Evolutionary conservation across 2,329 filamentous ascomycete genomes (phyloP).

Genomic region (Penicillium sp.): DNA sequence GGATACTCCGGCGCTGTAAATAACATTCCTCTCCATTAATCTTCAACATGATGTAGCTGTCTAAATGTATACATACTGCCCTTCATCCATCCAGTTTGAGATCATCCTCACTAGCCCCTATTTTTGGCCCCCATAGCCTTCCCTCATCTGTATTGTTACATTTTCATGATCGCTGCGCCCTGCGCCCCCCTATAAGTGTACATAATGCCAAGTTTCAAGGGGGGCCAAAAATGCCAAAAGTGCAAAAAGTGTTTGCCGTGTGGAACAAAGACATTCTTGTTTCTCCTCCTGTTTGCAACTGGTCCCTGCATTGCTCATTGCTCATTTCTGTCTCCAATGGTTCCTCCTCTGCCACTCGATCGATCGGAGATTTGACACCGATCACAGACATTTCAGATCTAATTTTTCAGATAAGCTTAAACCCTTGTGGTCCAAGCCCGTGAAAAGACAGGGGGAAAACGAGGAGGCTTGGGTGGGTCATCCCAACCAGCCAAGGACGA

Average conservation of each 20-base stretch:
- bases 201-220: slow-evolving; percentile 1
- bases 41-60: background rate
- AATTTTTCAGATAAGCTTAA: slow-evolving; percentile 1
- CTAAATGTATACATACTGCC: background rate
- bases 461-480: background rate
- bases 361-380: background rate
- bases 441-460: background rate
- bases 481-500: background rate
- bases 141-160: background rate
- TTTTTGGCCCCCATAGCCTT: background rate
- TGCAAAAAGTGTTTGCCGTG: background rate
- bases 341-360: background rate
- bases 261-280: slow-evolving; percentile 1
- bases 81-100: background rate
- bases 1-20: slow-evolving; percentile 13
- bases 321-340: too few species aligned
- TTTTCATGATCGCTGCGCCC: background rate
- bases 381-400: background rate
- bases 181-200: background rate
- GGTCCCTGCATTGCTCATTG: background rate
- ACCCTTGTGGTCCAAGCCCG: background rate
- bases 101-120: background rate
- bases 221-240: background rate
- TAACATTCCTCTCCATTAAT: background rate
- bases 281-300: background rate